Conservation (phyloP, 345 rosid species). For the Adansonia digitata region DNA sequence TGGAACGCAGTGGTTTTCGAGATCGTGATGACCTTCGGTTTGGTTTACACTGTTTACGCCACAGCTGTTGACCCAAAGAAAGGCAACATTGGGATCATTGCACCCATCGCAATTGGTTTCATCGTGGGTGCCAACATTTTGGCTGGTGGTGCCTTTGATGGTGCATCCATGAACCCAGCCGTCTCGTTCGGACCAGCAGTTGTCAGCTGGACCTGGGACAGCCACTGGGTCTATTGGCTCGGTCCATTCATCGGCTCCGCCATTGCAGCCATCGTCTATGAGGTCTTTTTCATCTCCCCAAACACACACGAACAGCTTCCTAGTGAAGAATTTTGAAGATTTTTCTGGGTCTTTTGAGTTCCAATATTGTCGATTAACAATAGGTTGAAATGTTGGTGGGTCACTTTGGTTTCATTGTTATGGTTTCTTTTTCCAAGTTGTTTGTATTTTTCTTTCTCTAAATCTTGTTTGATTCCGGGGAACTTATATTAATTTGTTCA, state of each 20-base stretch:
- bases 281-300: conserved; percentile 47
- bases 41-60: conserved; percentile 86
- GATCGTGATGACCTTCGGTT: conserved; percentile 93
- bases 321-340: conserved; percentile 44
- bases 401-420: conserved; percentile 20
- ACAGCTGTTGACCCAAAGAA: conserved; percentile 90
- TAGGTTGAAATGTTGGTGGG: conserved; percentile 9
- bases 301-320: conserved; percentile 66
- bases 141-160: conserved; percentile 86
- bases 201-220: conserved; percentile 91
- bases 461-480: conserved; percentile 10
- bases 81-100: conserved; percentile 71
- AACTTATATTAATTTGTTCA: neutral
- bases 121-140: conserved; percentile 91
- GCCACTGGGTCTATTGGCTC: conserved; percentile 93
- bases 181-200: conserved; percentile 93
- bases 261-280: conserved; percentile 64
- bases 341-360: neutral
- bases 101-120: conserved; percentile 85
- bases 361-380: neutral
- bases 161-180: conserved; percentile 96
- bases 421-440: conserved; percentile 19
- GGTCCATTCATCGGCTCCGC: conserved; percentile 79
- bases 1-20: conserved; percentile 81
- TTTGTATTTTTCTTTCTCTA: conserved; percentile 22